Conservation (phyloP, 352 stramenopile genomes). For the Discostella stelligera region DNA sequence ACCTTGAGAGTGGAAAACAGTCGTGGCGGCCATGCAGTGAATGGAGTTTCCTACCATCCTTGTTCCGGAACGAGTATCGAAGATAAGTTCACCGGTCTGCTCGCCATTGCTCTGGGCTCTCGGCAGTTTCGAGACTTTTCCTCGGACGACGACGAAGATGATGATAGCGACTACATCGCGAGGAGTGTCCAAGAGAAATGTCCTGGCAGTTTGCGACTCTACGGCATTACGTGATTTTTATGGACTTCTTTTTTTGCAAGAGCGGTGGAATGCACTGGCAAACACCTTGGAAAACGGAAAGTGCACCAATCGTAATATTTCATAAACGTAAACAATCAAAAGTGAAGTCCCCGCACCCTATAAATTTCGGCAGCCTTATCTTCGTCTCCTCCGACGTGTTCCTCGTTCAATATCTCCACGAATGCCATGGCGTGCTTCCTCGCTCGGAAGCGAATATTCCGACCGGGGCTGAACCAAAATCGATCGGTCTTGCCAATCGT, state of each 20-base stretch:
- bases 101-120: constrained; percentile 43
- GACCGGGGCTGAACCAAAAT: constrained; percentile 52
- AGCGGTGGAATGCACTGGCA: background rate
- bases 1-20: constrained; percentile 22
- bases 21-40: constrained; percentile 44
- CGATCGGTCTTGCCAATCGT: constrained; percentile 57
- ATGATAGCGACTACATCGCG: background rate
- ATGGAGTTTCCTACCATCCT: constrained; percentile 59
- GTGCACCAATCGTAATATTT: no score
- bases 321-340: constrained; percentile 24
- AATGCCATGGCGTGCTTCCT: constrained; percentile 53
- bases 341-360: constrained; percentile 43
- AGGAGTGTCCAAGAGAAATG: background rate
- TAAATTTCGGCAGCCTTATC: constrained; percentile 45
- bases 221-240: background rate
- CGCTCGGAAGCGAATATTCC: constrained; percentile 49
- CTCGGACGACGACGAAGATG: constrained; percentile 4
- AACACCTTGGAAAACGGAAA: background rate
- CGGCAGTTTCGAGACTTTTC: background rate
- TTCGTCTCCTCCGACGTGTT: constrained; percentile 45
- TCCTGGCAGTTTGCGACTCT: constrained; percentile 2
- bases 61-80: background rate
- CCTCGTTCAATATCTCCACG: constrained; percentile 47
- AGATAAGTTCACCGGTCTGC: constrained; percentile 7
- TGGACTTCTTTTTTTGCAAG: background rate